Percentiles rank a stretch among this genome's conserved stretches.
phyloP scores from a whole-genome alignment of 2,329 filamentous ascomycete species.

The Paraconiothyrium brasiliense region DNA sequence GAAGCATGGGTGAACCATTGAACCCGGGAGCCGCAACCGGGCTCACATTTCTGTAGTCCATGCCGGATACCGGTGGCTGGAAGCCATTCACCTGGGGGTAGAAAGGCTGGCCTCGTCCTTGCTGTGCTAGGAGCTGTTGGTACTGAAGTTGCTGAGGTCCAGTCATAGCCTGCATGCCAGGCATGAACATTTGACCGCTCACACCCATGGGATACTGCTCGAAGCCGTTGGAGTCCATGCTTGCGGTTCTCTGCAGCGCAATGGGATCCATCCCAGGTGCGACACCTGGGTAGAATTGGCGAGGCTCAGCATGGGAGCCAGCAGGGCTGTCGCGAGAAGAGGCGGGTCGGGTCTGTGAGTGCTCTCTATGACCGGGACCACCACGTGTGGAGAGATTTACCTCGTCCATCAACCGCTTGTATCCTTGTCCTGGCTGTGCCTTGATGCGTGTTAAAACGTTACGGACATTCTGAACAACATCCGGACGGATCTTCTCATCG shows the following conservation, averaged over 20 bases:
- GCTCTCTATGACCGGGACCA: conserved; percentile 50
- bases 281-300: conserved; percentile 50
- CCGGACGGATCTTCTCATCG: conserved; percentile 85
- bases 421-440: conserved; percentile 92
- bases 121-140: conserved; percentile 63
- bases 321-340: conserved; percentile 48
- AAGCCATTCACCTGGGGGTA: conserved; percentile 57
- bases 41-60: conserved; percentile 56
- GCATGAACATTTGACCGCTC: conserved; percentile 45
- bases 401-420: conserved; percentile 98
- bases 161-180: conserved; percentile 52
- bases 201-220: conserved; percentile 55
- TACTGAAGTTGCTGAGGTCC: conserved; percentile 65
- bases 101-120: conserved; percentile 44
- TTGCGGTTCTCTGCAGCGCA: conserved; percentile 56
- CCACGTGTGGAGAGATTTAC: conserved; percentile 79
- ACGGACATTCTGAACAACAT: conserved; percentile 92
- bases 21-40: conserved; percentile 53
- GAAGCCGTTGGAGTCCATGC: conserved; percentile 60
- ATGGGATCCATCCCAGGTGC: conserved; percentile 53
- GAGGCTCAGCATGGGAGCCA: conserved; percentile 38
- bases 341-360: conserved; percentile 48
- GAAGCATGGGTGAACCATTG: conserved; percentile 57
- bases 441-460: conserved; percentile 89
- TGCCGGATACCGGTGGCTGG: conserved; percentile 50